Evolutionary conservation across 2,329 filamentous ascomycete species (phyloP), one percentile per base, ranked within the genome.

Genomic region (Pyrenochaeta sp.): DNA sequence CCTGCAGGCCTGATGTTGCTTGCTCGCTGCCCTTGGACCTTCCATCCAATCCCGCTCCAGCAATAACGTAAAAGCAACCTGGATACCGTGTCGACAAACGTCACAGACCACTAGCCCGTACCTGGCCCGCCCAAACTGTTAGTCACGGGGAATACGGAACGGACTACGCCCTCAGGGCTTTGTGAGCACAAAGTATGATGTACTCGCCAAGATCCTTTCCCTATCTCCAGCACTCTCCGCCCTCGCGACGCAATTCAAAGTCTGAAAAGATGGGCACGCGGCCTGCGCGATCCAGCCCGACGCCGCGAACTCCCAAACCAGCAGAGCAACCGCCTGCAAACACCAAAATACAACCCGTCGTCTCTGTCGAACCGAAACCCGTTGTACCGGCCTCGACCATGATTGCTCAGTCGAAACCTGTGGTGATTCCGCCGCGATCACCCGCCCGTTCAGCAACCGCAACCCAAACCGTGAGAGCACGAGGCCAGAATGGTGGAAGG

Each of bases 181-280:
- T 35, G 47, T 58, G 48, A 36, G 47, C 55, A 55, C 35, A 28
- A 13, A 42, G 38, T 31, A 77, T 77, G 72, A 72, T 77, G 63
- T 57, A 57, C 41, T 74, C 76, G 59, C 73, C 75, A 59, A 70
- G 73, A 55, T 73, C 73, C 46, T 77, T 72, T 60, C 68, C 69
- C 41, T 75, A 74, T 60, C 57, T 66, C 22, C 63, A 66, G n/a
- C 60, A 53, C 31, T 59, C 64, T 41, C 60, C 67, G 41, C 64
- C 72, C 22, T 63, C 73, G 38, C 61, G 69, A 30, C 61, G 57
- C 39, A 47, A 42, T 27, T 51, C 43, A 11, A 47, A 34, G 23
- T 48, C 55, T 11, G 63, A 63, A 29, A 71, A 60, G 51, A 71
- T 69, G 67, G 65, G 65, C 50, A 53, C 56, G 17, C 53, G 60